phyloP scores from a whole-genome alignment of 2,329 filamentous ascomycete species.

The Xylaria sp. region DNA sequence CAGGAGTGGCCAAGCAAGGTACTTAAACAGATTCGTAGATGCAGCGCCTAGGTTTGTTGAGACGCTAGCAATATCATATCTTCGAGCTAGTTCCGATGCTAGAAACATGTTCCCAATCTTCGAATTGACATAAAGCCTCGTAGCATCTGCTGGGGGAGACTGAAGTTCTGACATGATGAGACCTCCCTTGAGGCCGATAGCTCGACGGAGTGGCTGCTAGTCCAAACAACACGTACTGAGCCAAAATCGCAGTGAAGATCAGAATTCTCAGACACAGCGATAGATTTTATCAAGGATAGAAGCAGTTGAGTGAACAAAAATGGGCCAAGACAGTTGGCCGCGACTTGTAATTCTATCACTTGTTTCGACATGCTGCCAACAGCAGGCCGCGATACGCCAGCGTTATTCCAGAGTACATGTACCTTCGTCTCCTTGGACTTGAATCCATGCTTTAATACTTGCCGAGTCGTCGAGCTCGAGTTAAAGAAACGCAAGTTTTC shows the following conservation, averaged over 20 bases:
- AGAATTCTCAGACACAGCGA: conserved; percentile 33
- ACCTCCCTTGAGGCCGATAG: conserved; percentile 35
- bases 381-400: conserved; percentile 41
- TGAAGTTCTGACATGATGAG: conserved; percentile 39
- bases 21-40: conserved; percentile 39
- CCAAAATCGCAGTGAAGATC: not conserved
- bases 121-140: conserved; percentile 38
- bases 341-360: conserved; percentile 52
- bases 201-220: conserved; percentile 38
- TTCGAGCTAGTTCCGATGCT: conserved; percentile 35
- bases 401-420: conserved; percentile 43
- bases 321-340: conserved; percentile 52
- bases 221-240: conserved; percentile 40
- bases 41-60: conserved; percentile 38
- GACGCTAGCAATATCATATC: conserved; percentile 30
- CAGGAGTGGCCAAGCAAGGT: conserved; percentile 37
- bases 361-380: conserved; percentile 46
- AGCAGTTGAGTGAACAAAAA: conserved; percentile 53
- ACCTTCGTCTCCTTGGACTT: conserved; percentile 35
- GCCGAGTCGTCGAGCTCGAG: conserved; percentile 40
- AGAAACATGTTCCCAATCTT: conserved; percentile 42
- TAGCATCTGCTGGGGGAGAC: conserved; percentile 33
- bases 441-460: conserved; percentile 36
- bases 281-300: conserved; percentile 47
- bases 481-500: conserved; percentile 35